Percentiles rank a stretch among this genome's conserved stretches.
These are phyloP conservation scores for Eurotiales sp. DNA, from an alignment of 2,329 filamentous ascomycete species.

Conservation along the genomic window DNA sequence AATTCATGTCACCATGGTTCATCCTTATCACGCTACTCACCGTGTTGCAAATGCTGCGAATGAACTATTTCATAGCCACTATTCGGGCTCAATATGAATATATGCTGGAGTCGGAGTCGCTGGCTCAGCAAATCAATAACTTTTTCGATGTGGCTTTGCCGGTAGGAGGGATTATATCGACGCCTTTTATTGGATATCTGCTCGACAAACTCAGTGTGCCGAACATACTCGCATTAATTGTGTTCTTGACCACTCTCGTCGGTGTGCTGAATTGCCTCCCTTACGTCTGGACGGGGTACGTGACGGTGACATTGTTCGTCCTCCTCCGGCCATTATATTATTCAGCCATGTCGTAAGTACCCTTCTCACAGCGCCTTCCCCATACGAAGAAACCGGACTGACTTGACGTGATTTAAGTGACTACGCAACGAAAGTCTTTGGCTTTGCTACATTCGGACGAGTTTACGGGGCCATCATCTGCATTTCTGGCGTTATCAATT, in stretches of 20 bases:
- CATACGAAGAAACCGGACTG: not conserved
- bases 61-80: slow-evolving; percentile 87
- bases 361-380: not conserved
- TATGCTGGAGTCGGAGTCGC: slow-evolving; percentile 60
- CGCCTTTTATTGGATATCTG: slow-evolving; percentile 78
- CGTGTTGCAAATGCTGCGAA: slow-evolving; percentile 67
- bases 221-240: slow-evolving; percentile 65
- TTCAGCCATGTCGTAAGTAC: slow-evolving; percentile 68
- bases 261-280: slow-evolving; percentile 74
- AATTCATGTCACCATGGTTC: slow-evolving; percentile 80
- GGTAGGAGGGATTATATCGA: slow-evolving; percentile 72
- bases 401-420: slow-evolving; percentile 48
- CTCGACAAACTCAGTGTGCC: slow-evolving; percentile 75
- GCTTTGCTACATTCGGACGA: slow-evolving; percentile 85
- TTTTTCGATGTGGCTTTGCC: slow-evolving; percentile 83
- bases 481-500: slow-evolving; percentile 76
- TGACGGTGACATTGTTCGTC: slow-evolving; percentile 78
- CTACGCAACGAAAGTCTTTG: slow-evolving; percentile 87
- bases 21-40: slow-evolving; percentile 76
- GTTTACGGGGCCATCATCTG: slow-evolving; percentile 91
- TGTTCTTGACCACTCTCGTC: slow-evolving; percentile 67
- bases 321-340: slow-evolving; percentile 87
- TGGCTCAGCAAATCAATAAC: slow-evolving; percentile 68
- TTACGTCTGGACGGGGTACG: slow-evolving; percentile 60
- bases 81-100: slow-evolving; percentile 76